phyloP scores from a whole-genome alignment of 495 filamentous ascomycete species.

The Aspergillus saccharolyticus region DNA sequence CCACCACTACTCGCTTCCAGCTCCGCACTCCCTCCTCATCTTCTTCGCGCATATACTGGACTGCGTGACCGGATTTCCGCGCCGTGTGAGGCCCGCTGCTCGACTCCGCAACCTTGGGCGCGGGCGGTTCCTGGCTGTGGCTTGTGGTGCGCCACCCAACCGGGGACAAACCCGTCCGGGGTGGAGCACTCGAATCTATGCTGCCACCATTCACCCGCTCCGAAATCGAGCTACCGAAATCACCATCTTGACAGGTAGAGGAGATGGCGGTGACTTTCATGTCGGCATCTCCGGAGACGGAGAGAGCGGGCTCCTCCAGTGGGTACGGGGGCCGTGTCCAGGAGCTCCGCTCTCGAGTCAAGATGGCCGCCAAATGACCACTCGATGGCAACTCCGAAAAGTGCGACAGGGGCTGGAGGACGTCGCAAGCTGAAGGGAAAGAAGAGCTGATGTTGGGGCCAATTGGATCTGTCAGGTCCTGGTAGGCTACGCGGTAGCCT shows the following conservation, averaged over 20 bases:
- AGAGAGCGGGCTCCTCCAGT: constrained; percentile 2
- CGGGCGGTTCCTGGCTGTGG: constrained; percentile 10
- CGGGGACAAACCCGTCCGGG: constrained; percentile 8
- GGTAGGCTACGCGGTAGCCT: constrained; percentile 4
- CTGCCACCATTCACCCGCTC: constrained; percentile 7
- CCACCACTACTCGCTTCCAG: constrained; percentile 32
- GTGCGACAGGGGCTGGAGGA: constrained; percentile 34
- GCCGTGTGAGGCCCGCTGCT: constrained; percentile 7
- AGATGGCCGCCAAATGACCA: constrained; percentile 20
- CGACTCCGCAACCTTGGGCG: constrained; percentile 8
- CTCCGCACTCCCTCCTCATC: constrained; percentile 30
- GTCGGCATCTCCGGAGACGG: not conserved
- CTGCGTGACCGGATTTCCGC: constrained; percentile 23
- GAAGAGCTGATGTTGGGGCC: constrained; percentile 9
- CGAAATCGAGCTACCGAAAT: not conserved
- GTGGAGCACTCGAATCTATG: constrained; percentile 6
- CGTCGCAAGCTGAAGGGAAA: constrained; percentile 31
- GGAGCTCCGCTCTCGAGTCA: constrained; percentile 14
- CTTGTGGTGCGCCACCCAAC: constrained; percentile 9
- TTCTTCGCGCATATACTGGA: constrained; percentile 28
- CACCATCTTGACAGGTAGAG: not conserved
- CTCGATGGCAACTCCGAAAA: constrained; percentile 26
- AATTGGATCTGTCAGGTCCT: not conserved
- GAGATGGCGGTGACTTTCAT: not conserved
- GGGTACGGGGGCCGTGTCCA: constrained; percentile 8